phyloP scores from a whole-genome alignment of 148 eudicot species.

The Camellia japonica region DNA sequence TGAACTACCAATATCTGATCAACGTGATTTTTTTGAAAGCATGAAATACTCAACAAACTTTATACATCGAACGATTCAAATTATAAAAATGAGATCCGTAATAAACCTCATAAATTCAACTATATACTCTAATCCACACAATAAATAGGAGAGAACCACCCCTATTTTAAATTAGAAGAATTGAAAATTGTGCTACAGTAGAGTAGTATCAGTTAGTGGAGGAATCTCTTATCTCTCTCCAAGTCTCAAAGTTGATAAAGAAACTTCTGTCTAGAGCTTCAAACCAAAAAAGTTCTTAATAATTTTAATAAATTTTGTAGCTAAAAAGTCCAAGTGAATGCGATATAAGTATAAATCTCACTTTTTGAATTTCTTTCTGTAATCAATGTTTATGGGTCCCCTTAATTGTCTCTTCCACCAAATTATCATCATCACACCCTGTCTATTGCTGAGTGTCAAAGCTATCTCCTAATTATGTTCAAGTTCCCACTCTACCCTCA shows the following conservation, averaged over 20 bases:
- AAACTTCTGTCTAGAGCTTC: slow-evolving; percentile 1
- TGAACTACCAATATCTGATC: too few species aligned
- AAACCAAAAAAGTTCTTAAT: neutral
- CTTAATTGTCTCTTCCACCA: neutral
- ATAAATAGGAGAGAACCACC: too few species aligned
- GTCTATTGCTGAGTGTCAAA: neutral
- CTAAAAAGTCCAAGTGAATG: slow-evolving; percentile 6
- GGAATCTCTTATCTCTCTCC: slow-evolving; percentile 1
- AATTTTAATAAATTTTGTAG: neutral
- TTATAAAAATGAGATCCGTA: too few species aligned
- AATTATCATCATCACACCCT: neutral
- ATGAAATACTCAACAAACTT: too few species aligned
- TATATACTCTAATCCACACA: too few species aligned
- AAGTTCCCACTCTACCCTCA: neutral
- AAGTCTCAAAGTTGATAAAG: neutral
- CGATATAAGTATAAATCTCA: neutral
- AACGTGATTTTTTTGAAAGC: too few species aligned
- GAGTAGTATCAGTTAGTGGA: neutral
- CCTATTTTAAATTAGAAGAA: too few species aligned
- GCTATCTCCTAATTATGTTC: slow-evolving; percentile 3
- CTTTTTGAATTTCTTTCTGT: slow-evolving; percentile 5
- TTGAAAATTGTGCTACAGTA: too few species aligned
- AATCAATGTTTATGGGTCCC: slow-evolving; percentile 10
- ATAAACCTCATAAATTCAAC: too few species aligned
- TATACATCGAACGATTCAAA: too few species aligned